Evolutionary conservation across 1,139 yeast species (phyloP), one percentile per base, ranked within the genome.

Genomic region (Arxiozyma heterogenica): DNA sequence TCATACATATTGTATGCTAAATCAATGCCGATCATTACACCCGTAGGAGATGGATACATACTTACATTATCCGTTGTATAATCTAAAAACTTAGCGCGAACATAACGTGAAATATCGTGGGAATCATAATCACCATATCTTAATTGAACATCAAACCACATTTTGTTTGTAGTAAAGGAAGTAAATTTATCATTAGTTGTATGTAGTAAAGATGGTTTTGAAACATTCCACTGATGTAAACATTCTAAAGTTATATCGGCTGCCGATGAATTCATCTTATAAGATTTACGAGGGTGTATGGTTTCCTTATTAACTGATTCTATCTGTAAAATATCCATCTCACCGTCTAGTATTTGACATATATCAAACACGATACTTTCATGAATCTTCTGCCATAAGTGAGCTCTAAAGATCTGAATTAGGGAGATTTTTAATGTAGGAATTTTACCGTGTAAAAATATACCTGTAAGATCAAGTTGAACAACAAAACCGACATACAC

Each of bases 341-440:
- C 96, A 54, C 84, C 84, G 67, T 94, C 98, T 41, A 94, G 74
- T 18, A 91, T 94, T 67, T 91, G 97, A 64, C 96, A 90, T 44
- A 93, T 66, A 74, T 93, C 98, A 68, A 89, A 89, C 3, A 94
- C 96, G 50, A 94, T 78, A 70, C 95, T 85, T 70, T 94, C 99
- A 68, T 94, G 99, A 54, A 94, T 94, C 71, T 94, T 94, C 68
- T 94, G 99, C 99, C 99, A 94, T 65, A 94, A 79, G 74, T 94
- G 99, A 0, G 98, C 98, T 55, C 99, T 77, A 77, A 94, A 94
- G 2, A 94, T 90, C 70, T 94, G 99, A 67, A 94, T 91, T 59
- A 93, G 76, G 0, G 98, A 93, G 43, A 94, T 93, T 71, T 94
- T 94, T 63, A 94, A 75, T 0, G 99, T 93, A 4, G 99, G 99